Evolutionary conservation across 2,329 filamentous ascomycete species (phyloP).

Genomic region (Talaromyces sp.): DNA sequence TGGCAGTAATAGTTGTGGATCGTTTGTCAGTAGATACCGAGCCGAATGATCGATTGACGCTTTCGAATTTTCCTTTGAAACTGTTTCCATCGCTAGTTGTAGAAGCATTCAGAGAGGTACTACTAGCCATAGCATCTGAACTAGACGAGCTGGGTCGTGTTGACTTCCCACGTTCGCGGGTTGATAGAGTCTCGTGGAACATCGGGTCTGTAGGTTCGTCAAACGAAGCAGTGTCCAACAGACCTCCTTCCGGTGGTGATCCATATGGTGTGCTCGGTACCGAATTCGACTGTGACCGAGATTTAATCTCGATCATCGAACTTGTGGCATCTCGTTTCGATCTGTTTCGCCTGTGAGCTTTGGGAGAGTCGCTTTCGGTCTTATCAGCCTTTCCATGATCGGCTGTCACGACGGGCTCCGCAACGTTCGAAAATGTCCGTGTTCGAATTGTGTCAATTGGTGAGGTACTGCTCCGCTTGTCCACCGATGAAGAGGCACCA

Average conservation of each 20-base stretch:
- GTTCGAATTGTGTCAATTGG: slow-evolving; percentile 58
- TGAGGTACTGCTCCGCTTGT: slow-evolving; percentile 38
- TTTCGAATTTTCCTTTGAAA: slow-evolving; percentile 32
- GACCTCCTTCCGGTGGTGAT: slow-evolving; percentile 39
- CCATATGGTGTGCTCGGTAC: slow-evolving; percentile 48
- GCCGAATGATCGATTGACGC: slow-evolving; percentile 27
- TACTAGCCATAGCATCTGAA: slow-evolving; percentile 24
- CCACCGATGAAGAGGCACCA: slow-evolving; percentile 28
- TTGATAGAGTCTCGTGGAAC: slow-evolving; percentile 21
- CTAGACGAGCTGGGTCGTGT: slow-evolving; percentile 30
- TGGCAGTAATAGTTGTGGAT: slow-evolving; percentile 42
- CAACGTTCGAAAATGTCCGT: slow-evolving; percentile 59
- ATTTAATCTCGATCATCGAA: slow-evolving; percentile 66
- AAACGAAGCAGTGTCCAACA: slow-evolving; percentile 35
- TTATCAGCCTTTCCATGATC: slow-evolving; percentile 65
- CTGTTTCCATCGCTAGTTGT: slow-evolving; percentile 27
- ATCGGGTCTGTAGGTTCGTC: slow-evolving; percentile 24
- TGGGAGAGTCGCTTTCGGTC: slow-evolving; percentile 53
- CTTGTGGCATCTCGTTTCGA: slow-evolving; percentile 59
- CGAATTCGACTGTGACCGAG: slow-evolving; percentile 55
- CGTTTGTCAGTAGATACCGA: slow-evolving; percentile 35
- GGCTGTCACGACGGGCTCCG: slow-evolving; percentile 63
- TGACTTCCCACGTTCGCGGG: slow-evolving; percentile 12
- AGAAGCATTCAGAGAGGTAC: slow-evolving; percentile 6
- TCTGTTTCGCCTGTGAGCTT: slow-evolving; percentile 32